A percentile compares a stretch with the other conserved stretches of the same genome.
phyloP scores from a whole-genome alignment of 2,329 filamentous ascomycete species.

The Cladorrhinum sp. region DNA sequence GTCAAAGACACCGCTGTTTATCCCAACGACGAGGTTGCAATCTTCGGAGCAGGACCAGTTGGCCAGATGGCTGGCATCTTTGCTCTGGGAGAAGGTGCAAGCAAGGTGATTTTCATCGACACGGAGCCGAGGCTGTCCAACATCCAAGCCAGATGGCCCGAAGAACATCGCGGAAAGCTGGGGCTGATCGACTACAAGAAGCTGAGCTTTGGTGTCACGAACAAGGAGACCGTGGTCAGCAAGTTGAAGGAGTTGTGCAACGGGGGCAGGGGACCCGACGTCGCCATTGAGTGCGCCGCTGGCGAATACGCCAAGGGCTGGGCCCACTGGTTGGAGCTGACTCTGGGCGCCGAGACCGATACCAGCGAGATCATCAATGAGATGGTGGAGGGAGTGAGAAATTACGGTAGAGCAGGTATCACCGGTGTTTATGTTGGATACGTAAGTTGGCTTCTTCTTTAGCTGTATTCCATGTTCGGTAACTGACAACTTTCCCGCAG shows the following conservation, averaged over 20 bases:
- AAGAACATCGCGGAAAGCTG: slow-evolving; percentile 49
- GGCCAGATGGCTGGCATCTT: slow-evolving; percentile 82
- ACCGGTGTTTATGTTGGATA: slow-evolving; percentile 68
- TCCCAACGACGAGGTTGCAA: slow-evolving; percentile 70
- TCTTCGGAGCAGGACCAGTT: slow-evolving; percentile 84
- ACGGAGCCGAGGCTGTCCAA: slow-evolving; percentile 67
- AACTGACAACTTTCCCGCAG: slow-evolving; percentile 32
- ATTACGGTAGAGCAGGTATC: slow-evolving; percentile 70
- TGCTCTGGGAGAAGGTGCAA: slow-evolving; percentile 69
- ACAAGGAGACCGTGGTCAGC: slow-evolving; percentile 61
- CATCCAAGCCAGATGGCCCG: slow-evolving; percentile 59
- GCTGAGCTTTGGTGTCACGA: slow-evolving; percentile 56
- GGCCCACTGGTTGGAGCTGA: slow-evolving; percentile 57
- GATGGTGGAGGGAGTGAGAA: slow-evolving; percentile 71
- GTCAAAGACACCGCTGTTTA: slow-evolving; percentile 84
- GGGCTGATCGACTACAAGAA: slow-evolving; percentile 67
- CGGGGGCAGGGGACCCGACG: slow-evolving; percentile 70
- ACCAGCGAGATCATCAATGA: slow-evolving; percentile 79
- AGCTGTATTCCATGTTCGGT: too few relatives aligned
- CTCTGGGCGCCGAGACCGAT: slow-evolving; percentile 73
- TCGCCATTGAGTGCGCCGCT: slow-evolving; percentile 64
- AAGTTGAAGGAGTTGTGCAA: slow-evolving; percentile 68
- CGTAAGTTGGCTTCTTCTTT: slow-evolving; percentile 36
- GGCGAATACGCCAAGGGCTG: slow-evolving; percentile 62
- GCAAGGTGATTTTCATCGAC: slow-evolving; percentile 76